Evolutionary conservation across 768 basidiomycete species (phyloP).

Genomic region (Xerocomus spinulosus): DNA sequence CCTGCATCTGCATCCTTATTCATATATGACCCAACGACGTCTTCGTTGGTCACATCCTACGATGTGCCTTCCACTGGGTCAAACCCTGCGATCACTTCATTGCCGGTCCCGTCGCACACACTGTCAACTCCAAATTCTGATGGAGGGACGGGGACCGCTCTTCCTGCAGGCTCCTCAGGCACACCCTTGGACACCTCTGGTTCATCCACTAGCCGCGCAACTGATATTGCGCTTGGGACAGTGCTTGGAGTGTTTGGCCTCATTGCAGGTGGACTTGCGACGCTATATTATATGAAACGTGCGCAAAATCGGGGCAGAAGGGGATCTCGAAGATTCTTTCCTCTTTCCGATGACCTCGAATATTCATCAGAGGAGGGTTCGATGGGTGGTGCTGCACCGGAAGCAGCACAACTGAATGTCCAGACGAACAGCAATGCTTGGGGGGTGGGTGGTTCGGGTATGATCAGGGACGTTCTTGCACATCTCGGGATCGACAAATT

Average conservation of each 20-base stretch:
- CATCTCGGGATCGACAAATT: slow-evolving; percentile 20
- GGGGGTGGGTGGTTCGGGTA: not conserved
- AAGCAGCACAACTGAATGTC: not conserved
- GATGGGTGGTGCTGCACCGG: slow-evolving; percentile 5
- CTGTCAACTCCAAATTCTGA: slow-evolving; percentile 8
- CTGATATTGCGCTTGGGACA: slow-evolving; percentile 58
- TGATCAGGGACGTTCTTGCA: slow-evolving; percentile 19
- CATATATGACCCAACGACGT: slow-evolving; percentile 43
- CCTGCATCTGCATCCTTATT: slow-evolving; percentile 48
- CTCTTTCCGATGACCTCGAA: slow-evolving; percentile 21
- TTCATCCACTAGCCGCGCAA: slow-evolving; percentile 21
- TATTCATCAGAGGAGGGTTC: slow-evolving; percentile 6
- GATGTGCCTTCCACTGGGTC: slow-evolving; percentile 33
- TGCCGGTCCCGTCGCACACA: slow-evolving; percentile 34
- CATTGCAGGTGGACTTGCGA: slow-evolving; percentile 37
- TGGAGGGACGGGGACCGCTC: slow-evolving; percentile 7
- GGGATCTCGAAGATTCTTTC: slow-evolving; percentile 12
- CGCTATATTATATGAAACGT: slow-evolving; percentile 44
- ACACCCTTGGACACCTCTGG: slow-evolving; percentile 15
- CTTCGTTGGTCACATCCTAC: slow-evolving; percentile 40
- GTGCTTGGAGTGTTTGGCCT: slow-evolving; percentile 58
- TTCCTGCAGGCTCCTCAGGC: slow-evolving; percentile 6
- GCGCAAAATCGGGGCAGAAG: slow-evolving; percentile 9
- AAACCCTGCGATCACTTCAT: slow-evolving; percentile 30
- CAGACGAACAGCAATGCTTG: slow-evolving; percentile 1